Conservation (phyloP, 176 grass and related monocot genomes). For the Luzula sylvatica region DNA sequence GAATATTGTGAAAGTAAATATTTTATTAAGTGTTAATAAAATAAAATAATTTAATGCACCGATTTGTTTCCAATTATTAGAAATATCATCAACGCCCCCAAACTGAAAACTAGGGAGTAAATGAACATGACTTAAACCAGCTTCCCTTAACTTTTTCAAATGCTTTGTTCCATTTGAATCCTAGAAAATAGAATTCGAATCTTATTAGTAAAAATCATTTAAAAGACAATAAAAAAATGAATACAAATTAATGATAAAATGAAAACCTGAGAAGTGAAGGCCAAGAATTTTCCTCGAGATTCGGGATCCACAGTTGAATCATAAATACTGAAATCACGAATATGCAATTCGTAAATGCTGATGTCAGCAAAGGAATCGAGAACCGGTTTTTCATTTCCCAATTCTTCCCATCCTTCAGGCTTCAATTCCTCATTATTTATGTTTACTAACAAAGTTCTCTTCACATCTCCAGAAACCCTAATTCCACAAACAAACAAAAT, state of each 20-base stretch:
- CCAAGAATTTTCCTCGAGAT: slow-evolving; percentile 48
- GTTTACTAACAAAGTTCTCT: slow-evolving; percentile 63
- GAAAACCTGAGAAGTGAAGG: slow-evolving; percentile 68
- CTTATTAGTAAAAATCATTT: neutral
- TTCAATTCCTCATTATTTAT: slow-evolving; percentile 53
- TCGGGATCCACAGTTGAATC: slow-evolving; percentile 45
- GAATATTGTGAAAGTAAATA: slow-evolving; percentile 3
- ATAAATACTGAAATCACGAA: slow-evolving; percentile 83
- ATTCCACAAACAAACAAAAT: slow-evolving; percentile 18
- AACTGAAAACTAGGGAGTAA: slow-evolving; percentile 90
- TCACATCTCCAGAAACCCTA: slow-evolving; percentile 70
- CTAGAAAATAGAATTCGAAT: slow-evolving; percentile 27
- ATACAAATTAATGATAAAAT: neutral
- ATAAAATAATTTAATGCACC: slow-evolving; percentile 37
- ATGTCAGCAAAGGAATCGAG: slow-evolving; percentile 82
- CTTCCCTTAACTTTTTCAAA: slow-evolving; percentile 53
- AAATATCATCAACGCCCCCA: slow-evolving; percentile 65
- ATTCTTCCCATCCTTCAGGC: slow-evolving; percentile 58
- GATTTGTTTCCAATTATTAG: slow-evolving; percentile 62
- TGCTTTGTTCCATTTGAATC: slow-evolving; percentile 57
- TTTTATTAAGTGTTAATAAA: no score
- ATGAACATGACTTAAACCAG: slow-evolving; percentile 87
- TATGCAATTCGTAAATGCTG: slow-evolving; percentile 89
- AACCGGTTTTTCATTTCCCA: slow-evolving; percentile 61
- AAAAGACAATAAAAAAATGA: slow-evolving; percentile 11